These are phyloP conservation scores for Boletus speciosus DNA, from an alignment of 768 basidiomycete genomes.

Conservation along the genomic window DNA sequence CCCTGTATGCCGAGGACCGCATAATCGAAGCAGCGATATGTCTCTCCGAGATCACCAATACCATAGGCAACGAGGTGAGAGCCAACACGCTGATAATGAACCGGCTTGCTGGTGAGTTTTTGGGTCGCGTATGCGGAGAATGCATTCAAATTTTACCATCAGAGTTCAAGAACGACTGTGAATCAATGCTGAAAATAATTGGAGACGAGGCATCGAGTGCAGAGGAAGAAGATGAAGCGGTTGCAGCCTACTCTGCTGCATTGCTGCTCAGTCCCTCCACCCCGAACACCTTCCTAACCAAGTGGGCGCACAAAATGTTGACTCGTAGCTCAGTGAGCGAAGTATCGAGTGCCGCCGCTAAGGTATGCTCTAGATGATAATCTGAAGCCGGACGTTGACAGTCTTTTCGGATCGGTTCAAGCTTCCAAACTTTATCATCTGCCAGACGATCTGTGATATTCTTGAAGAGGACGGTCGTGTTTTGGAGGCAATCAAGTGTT, in stretches of 20 bases:
- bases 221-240: neutral
- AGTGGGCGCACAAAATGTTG: slow-evolving; percentile 3
- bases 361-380: neutral
- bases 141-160: neutral
- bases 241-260: neutral
- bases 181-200: neutral
- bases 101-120: slow-evolving; percentile 3
- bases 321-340: neutral
- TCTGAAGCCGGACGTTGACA: neutral
- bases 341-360: neutral
- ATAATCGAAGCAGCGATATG: slow-evolving; percentile 2
- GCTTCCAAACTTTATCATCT: neutral
- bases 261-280: neutral
- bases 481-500: neutral
- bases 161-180: slow-evolving; percentile 1
- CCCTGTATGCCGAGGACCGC: neutral
- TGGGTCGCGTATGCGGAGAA: fast-evolving
- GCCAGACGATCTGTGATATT: neutral
- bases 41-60: neutral
- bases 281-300: neutral
- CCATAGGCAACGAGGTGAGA: neutral
- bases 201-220: neutral
- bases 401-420: neutral
- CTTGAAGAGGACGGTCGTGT: neutral
- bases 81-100: neutral